These are phyloP conservation scores for Chalaropsis thielavioides DNA, from an alignment of 2,329 filamentous ascomycete genomes.

Conservation along the genomic window DNA sequence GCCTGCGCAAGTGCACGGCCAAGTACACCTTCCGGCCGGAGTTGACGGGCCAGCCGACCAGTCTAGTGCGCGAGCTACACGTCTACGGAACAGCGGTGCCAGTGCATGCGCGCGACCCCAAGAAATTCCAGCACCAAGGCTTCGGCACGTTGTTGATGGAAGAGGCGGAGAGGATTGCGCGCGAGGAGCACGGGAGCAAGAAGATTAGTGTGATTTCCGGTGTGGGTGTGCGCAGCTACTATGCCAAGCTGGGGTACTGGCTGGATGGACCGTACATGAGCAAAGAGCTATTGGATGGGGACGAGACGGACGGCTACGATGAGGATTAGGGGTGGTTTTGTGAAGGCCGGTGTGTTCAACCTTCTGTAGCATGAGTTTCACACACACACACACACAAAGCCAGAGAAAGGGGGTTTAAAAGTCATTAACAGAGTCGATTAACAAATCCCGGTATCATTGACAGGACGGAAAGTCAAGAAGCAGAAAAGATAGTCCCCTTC, in stretches of 20 bases:
- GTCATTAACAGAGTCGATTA: conserved; percentile 6
- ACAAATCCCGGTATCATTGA: conserved; percentile 2
- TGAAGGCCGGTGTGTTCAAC: conserved; percentile 16
- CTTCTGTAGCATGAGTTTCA: too few species aligned
- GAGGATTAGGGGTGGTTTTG: conserved; percentile 1
- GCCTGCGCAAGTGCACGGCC: conserved; percentile 76
- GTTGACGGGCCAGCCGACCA: conserved; percentile 71
- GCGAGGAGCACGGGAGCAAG: conserved; percentile 80
- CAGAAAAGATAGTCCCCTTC: neutral
- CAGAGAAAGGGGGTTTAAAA: neutral
- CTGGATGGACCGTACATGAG: conserved; percentile 81
- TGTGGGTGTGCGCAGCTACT: conserved; percentile 90
- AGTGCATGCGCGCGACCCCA: conserved; percentile 83
- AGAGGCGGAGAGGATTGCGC: conserved; percentile 87
- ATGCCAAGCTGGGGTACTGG: conserved; percentile 81
- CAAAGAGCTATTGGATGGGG: conserved; percentile 26
- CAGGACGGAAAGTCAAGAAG: neutral
- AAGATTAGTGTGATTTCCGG: conserved; percentile 98
- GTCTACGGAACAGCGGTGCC: conserved; percentile 97
- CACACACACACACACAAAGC: neutral
- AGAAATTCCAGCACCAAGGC: conserved; percentile 96
- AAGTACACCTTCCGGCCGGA: conserved; percentile 89
- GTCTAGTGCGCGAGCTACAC: conserved; percentile 84
- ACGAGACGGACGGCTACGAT: conserved; percentile 12
- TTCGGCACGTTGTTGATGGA: conserved; percentile 96